Conservation (phyloP, 345 rosid genomes). For the Boechera divaricarpa region DNA sequence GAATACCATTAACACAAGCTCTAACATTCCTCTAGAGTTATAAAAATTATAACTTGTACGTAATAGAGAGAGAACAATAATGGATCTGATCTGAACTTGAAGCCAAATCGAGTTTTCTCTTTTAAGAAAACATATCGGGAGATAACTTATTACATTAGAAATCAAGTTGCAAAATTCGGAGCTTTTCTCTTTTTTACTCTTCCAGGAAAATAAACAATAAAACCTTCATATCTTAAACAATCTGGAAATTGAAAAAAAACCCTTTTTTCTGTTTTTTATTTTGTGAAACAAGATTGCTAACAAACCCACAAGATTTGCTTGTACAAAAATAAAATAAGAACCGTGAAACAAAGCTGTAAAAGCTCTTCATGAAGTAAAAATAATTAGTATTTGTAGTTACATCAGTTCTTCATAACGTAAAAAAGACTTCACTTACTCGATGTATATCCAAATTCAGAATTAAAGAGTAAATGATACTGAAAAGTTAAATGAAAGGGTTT, state of each 20-base stretch:
- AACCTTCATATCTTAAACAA: constrained; percentile 20
- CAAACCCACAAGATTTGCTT: constrained; percentile 18
- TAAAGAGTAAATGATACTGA: background rate
- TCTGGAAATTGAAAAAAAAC: background rate
- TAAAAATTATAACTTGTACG: constrained; percentile 5
- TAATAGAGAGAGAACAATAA: background rate
- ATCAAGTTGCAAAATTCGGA: constrained; percentile 34
- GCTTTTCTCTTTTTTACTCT: constrained; percentile 22
- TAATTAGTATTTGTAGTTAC: background rate
- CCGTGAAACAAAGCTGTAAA: background rate
- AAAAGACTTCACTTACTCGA: background rate
- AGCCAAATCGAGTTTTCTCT: constrained; percentile 27
- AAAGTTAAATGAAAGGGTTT: background rate
- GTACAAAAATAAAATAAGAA: background rate
- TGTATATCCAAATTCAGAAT: background rate
- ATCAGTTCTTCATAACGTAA: background rate
- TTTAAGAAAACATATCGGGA: constrained; percentile 20
- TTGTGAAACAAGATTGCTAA: constrained; percentile 19
- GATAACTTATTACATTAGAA: constrained; percentile 17
- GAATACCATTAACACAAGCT: constrained; percentile 39
- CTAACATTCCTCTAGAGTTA: constrained; percentile 31
- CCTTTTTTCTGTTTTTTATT: background rate
- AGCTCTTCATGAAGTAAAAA: background rate
- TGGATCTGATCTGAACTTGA: constrained; percentile 34
- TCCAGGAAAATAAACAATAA: constrained; percentile 36